A percentile compares a stretch with the other conserved stretches of the same genome.
Conservation (phyloP, 2,329 filamentous ascomycete species). For the Cryphonectria naterciae region DNA sequence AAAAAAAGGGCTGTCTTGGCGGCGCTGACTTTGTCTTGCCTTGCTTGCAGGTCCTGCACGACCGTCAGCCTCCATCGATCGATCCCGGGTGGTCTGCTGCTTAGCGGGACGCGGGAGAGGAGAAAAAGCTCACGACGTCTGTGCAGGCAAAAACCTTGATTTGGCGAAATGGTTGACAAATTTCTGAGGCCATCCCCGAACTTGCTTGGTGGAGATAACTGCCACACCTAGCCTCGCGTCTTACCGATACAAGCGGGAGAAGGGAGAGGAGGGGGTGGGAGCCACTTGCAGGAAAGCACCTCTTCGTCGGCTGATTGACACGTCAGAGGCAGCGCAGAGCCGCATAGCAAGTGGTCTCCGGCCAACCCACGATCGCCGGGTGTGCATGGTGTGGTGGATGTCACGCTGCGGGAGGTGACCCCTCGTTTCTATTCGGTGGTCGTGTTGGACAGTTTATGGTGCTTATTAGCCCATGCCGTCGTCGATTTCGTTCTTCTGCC, state of each 20-base stretch:
- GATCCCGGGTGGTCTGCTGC: neutral
- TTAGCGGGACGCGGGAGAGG: neutral
- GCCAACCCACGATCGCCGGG: constrained; percentile 3
- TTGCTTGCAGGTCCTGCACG: neutral
- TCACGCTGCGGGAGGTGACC: constrained; percentile 19
- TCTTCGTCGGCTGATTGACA: constrained; percentile 28
- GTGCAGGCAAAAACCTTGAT: neutral
- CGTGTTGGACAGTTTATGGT: constrained; percentile 10
- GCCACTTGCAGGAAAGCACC: constrained; percentile 24
- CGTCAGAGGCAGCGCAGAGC: constrained; percentile 29
- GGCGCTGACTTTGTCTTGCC: neutral
- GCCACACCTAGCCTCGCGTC: constrained; percentile 15
- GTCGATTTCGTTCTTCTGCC: constrained; percentile 3
- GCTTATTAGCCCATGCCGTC: constrained; percentile 13
- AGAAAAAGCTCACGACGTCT: neutral
- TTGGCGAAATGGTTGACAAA: constrained; percentile 8
- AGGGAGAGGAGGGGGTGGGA: constrained; percentile 7
- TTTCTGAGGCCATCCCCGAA: constrained; percentile 22
- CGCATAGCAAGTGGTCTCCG: constrained; percentile 23
- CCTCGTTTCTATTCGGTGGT: constrained; percentile 17
- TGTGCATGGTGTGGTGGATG: constrained; percentile 12
- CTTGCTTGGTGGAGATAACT: constrained; percentile 15
- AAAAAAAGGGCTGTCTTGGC: neutral
- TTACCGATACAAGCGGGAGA: constrained; percentile 4
- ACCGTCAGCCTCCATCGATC: constrained; percentile 7